phyloP scores from a whole-genome alignment of 225 moss, liverwort and hornwort genomes.

The Pseudisothecium myosuroides region DNA sequence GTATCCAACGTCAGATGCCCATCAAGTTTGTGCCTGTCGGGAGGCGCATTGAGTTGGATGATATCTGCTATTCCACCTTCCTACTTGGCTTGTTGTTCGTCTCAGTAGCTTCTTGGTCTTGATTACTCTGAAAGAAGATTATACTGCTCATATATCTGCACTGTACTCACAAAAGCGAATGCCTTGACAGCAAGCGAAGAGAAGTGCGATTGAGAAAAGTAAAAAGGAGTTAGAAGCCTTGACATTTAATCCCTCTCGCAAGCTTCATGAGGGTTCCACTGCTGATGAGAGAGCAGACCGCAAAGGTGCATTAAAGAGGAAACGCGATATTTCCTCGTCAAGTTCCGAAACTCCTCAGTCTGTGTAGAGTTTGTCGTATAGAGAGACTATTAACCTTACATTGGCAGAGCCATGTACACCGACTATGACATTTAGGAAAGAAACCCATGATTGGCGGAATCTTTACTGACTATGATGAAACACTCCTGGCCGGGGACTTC shows the following conservation, averaged over 20 bases:
- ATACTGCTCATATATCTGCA: background rate
- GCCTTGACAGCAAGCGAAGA: conserved; percentile 31
- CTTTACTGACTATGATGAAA: background rate
- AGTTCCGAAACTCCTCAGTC: background rate
- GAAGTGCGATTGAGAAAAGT: conserved; percentile 12
- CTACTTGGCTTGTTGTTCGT: background rate
- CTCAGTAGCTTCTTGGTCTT: background rate
- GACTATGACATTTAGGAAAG: background rate
- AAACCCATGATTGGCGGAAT: background rate
- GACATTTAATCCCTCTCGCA: conserved; percentile 31
- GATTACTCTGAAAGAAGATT: background rate
- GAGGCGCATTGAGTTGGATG: background rate
- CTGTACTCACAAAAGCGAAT: background rate
- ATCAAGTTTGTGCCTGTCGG: background rate
- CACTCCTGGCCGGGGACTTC: background rate
- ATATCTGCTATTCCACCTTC: background rate
- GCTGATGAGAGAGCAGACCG: background rate
- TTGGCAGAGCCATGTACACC: background rate
- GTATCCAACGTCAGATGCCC: background rate
- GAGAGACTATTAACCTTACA: background rate
- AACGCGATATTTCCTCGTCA: conserved; percentile 12
- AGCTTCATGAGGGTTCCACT: background rate
- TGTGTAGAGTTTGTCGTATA: background rate
- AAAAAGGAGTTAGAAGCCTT: conserved; percentile 24
- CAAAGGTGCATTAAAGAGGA: conserved; percentile 19